Conservation (phyloP, 2,329 filamentous ascomycete species). For the Paraconiothyrium sp. region DNA sequence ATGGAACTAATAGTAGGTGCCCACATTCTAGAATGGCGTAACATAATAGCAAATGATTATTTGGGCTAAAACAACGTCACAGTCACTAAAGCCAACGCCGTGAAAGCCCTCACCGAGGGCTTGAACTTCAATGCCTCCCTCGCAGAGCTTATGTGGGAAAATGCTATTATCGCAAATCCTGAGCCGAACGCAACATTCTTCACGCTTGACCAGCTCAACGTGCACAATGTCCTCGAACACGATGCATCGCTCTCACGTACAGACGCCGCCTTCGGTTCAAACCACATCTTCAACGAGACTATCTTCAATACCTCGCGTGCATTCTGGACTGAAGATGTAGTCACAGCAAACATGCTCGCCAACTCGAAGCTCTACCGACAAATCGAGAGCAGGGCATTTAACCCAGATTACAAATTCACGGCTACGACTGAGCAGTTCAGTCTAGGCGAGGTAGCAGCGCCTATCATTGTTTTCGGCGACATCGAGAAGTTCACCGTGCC, state of each 20-base stretch:
- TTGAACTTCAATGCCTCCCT: constrained; percentile 58
- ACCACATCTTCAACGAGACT: constrained; percentile 62
- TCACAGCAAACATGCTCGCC: constrained; percentile 49
- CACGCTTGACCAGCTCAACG: constrained; percentile 54
- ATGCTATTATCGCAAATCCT: constrained; percentile 50
- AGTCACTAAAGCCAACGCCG: constrained; percentile 46
- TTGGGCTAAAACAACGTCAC: neutral
- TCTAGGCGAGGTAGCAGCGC: constrained; percentile 61
- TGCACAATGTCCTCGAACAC: constrained; percentile 61
- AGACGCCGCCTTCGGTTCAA: constrained; percentile 62
- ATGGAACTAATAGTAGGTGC: constrained; percentile 37
- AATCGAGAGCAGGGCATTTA: constrained; percentile 56
- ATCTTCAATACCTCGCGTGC: constrained; percentile 58
- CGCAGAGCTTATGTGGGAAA: constrained; percentile 54
- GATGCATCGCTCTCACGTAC: constrained; percentile 60
- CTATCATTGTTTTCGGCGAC: constrained; percentile 62
- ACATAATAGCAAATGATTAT: neutral
- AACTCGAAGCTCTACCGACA: constrained; percentile 59
- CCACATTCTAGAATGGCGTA: too few relatives aligned
- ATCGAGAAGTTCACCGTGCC: constrained; percentile 50
- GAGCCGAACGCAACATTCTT: constrained; percentile 42
- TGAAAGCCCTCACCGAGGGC: constrained; percentile 51
- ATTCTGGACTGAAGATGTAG: constrained; percentile 58
- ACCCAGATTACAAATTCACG: constrained; percentile 61
- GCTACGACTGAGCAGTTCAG: constrained; percentile 55